phyloP scores from a whole-genome alignment of 176 grass and related monocot genomes.

The Triticum urartu region DNA sequence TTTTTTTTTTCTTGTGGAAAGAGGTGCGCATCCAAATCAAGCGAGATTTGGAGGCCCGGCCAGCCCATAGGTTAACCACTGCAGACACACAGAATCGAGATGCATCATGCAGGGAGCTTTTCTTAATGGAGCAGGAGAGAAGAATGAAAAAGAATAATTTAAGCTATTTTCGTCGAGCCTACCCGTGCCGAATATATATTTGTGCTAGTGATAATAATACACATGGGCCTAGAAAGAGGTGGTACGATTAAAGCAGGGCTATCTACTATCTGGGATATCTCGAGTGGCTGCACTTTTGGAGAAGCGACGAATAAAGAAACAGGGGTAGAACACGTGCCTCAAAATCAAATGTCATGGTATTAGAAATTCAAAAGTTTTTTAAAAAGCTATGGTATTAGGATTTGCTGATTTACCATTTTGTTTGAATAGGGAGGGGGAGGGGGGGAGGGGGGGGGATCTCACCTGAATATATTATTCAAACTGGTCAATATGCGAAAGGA shows the following conservation, averaged over 20 bases:
- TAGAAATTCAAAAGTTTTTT: too few species aligned
- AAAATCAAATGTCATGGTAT: too few species aligned
- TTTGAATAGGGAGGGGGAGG: too few species aligned
- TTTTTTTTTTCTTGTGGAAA: not conserved
- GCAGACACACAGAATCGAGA: not conserved
- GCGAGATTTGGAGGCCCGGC: conserved; percentile 3
- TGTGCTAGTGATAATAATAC: not conserved
- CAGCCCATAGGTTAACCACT: not conserved
- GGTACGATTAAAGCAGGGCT: not conserved
- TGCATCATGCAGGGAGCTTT: not conserved
- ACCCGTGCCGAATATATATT: not conserved
- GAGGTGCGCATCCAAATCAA: not conserved
- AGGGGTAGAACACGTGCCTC: too few species aligned
- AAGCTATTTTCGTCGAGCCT: not conserved
- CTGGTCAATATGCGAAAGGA: too few species aligned
- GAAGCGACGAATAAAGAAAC: too few species aligned
- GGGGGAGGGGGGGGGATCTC: too few species aligned
- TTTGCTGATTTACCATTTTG: too few species aligned
- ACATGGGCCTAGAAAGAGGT: not conserved
- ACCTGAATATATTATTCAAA: too few species aligned
- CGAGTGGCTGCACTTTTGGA: too few species aligned
- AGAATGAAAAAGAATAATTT: not conserved
- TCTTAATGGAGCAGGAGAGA: not conserved
- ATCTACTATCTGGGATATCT: too few species aligned
- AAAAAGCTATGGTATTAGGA: too few species aligned